Evolutionary conservation across 129 eudicot genomes (phyloP), one percentile per base, ranked within the genome.

Genomic region (Flaveria ramosissima): DNA sequence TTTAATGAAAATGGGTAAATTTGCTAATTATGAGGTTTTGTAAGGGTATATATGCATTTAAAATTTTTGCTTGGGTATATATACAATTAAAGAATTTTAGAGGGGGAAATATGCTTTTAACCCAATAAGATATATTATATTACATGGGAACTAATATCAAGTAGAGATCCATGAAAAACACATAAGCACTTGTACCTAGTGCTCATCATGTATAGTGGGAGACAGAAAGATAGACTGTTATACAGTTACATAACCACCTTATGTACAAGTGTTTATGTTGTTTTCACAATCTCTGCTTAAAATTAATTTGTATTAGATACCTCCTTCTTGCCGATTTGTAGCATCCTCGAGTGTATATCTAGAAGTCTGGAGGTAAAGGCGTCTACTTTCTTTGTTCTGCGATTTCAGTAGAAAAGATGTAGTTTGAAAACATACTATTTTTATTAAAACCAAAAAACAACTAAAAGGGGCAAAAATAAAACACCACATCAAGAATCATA

Each of bases 341-440:
- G 81, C 96, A 93, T 88, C 91, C 84, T 87, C 66, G 96, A 83
- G 86, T 93, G 98, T 67, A 93, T 91, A 75, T 93, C 98, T 43
- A 93, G 82, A 23, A 93, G 89, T 70, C 97, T 89, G 43, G 92
- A 89, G 52, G 98, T 93, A 75, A 93, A 93, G 72, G 76, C 84
- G 55, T 93, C 98, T 68, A 81, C 98, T 73, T 89, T 87, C 84
- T 84, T 93, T 16, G 98, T 93, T 82, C 98, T 91, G 87, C 76
- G 84, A 57, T 74, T 75, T 17, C 50, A 81, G 68, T 45, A 50
- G 62, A 19, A 56, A 51, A 39, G 4, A 16, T 8, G 11, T n/a
- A 74, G 23, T 42, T 74, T 36, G 32, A 21, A 20, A 57, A 9
- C 26, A 57, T 21, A 64, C 20, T 60, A 27, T 39, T 30, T 55